Evolutionary conservation across 768 basidiomycete genomes (phyloP), one percentile per base, ranked within the genome.

Genomic region (Lactifluus piperatus): DNA sequence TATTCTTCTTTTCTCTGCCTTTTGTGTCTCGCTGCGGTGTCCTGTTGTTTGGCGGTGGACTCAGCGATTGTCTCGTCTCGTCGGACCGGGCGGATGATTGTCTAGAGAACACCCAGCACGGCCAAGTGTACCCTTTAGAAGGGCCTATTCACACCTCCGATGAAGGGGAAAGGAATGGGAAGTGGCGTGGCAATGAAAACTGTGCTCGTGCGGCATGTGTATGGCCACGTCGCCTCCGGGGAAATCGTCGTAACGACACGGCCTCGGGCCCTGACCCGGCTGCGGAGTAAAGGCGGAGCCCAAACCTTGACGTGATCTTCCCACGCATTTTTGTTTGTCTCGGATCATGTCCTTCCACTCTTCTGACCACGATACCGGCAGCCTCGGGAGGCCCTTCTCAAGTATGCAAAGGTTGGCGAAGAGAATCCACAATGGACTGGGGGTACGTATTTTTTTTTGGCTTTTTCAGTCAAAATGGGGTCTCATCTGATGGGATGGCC

Each of bases 361-460:
- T 34, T 46, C 57, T 62, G 57, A 58, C 57, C 61, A 62, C 52
- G 46, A 62, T 45, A 20, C 13, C 13, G 7, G 24, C 74, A 98
- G 95, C 97, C 97, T 44, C 87, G 97, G 62, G 94, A 97, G 74
- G 97, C 97, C 4, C 76, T 99, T 56, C 88, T 98, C 78, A 92
- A 85, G 73, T 97, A 94, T 66, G 97, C 97, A 34, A 74, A 86
- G 18, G 70, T 73, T 57, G 85, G 85, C 62, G 86, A 90, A 45
- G 74, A 80, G 61, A 86, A 95, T 70, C 91, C 88, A 53, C 80
- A 83, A 67, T 93, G 88, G 86, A 91, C 92, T 47, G 73, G 71
- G 75, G 93, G 92, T 93, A 70, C 76, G 88, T 77, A 52, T 51
- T 9, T 11, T 47, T 50, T 44, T 50, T 44, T 56, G 43, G 34